phyloP scores from a whole-genome alignment of 2,329 filamentous ascomycete species.

The Myriosclerotinia curreyana region DNA sequence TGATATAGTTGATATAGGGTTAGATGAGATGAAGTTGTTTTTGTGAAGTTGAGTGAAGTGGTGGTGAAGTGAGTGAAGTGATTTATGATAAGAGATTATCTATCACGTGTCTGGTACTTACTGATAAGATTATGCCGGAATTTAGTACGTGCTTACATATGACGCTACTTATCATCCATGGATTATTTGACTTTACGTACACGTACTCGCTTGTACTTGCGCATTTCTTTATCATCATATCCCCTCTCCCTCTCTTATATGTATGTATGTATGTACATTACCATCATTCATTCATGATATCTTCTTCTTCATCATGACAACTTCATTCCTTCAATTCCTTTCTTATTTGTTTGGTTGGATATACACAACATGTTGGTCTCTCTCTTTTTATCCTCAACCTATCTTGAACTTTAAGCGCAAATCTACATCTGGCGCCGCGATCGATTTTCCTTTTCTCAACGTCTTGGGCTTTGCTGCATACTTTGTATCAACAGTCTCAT shows the following conservation, averaged over 20 bases:
- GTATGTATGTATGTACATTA: neutral
- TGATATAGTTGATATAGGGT: too few relatives aligned
- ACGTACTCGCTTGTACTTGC: too few relatives aligned
- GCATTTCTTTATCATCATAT: neutral
- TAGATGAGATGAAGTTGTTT: too few relatives aligned
- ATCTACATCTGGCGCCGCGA: slow-evolving; percentile 77
- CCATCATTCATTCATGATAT: neutral
- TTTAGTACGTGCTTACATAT: slow-evolving; percentile 1
- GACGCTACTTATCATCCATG: too few relatives aligned
- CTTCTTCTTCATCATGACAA: slow-evolving; percentile 29
- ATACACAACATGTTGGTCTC: slow-evolving; percentile 75
- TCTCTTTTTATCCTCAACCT: slow-evolving; percentile 90
- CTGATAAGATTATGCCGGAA: too few relatives aligned
- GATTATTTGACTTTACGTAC: too few relatives aligned
- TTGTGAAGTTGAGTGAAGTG: too few relatives aligned
- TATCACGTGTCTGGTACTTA: too few relatives aligned
- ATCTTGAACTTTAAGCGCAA: slow-evolving; percentile 73
- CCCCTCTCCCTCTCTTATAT: too few relatives aligned
- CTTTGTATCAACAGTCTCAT: slow-evolving; percentile 67
- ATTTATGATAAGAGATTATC: too few relatives aligned
- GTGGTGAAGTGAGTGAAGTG: too few relatives aligned
- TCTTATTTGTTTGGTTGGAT: slow-evolving; percentile 69
- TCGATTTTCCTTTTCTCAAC: slow-evolving; percentile 84
- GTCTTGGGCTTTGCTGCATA: slow-evolving; percentile 70
- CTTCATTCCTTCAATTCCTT: slow-evolving; percentile 47